These are phyloP conservation scores for Yamadazyma pseudoaaseri DNA, from an alignment of 1,139 yeast species.

Conservation along the genomic window DNA sequence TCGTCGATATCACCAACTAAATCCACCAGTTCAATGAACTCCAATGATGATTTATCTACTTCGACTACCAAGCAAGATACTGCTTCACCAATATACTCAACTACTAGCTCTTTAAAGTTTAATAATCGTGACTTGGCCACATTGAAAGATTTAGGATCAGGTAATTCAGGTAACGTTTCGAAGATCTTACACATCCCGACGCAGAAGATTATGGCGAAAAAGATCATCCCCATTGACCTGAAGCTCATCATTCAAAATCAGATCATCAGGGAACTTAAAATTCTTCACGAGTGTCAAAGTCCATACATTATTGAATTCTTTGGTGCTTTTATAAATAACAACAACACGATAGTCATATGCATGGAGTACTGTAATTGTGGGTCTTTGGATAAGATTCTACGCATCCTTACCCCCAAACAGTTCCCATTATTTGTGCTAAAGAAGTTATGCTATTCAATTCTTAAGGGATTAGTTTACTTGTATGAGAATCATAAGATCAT, in stretches of 20 bases:
- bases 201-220: conserved; percentile 86
- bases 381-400: conserved; percentile 78
- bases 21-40: conserved; percentile 22
- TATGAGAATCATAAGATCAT: conserved; percentile 83
- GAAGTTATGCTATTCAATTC: conserved; percentile 72
- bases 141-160: conserved; percentile 80
- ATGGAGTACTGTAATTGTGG: conserved; percentile 98
- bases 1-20: conserved; percentile 46
- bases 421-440: conserved; percentile 68
- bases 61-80: conserved; percentile 9
- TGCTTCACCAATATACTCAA: conserved; percentile 36
- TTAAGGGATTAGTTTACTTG: conserved; percentile 78
- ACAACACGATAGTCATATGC: conserved; percentile 72
- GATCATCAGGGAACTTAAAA: conserved; percentile 81
- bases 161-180: conserved; percentile 91
- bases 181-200: conserved; percentile 88
- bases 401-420: conserved; percentile 36
- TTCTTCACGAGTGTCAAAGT: conserved; percentile 84
- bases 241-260: conserved; percentile 81
- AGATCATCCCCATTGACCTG: conserved; percentile 82
- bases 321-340: conserved; percentile 77
- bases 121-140: conserved; percentile 70
- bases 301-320: conserved; percentile 85
- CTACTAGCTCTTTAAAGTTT: conserved; percentile 43
- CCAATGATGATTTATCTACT: conserved; percentile 8